Evolutionary conservation across 2,329 filamentous ascomycete species (phyloP).

Genomic region (Nannizziopsis barbatae): DNA sequence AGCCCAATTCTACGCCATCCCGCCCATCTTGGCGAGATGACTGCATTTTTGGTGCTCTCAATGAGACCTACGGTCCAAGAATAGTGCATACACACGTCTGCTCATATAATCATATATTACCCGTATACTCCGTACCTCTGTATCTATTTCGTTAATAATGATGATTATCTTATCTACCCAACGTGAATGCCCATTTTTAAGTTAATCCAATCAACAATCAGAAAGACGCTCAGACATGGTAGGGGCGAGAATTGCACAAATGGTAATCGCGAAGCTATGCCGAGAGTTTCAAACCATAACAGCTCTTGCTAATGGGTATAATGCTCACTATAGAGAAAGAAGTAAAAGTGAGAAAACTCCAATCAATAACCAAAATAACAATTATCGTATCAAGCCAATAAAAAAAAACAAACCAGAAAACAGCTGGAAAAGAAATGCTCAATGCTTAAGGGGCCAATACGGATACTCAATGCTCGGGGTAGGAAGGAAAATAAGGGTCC

Average conservation of each 20-base stretch:
- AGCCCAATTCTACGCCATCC: background rate
- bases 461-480: too few relatives aligned
- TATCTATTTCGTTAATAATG: background rate
- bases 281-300: conserved; percentile 1
- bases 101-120: background rate
- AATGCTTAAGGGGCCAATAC: too few relatives aligned
- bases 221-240: background rate
- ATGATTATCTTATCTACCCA: background rate
- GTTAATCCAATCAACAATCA: background rate
- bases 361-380: background rate
- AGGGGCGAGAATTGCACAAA: background rate
- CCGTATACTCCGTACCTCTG: too few relatives aligned
- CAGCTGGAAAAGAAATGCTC: too few relatives aligned
- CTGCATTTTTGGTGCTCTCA: background rate
- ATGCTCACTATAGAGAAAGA: conserved; percentile 5
- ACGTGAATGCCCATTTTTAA: background rate
- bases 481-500: background rate
- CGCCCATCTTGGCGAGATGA: background rate
- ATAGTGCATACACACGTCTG: background rate
- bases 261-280: conserved; percentile 1
- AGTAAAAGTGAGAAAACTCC: background rate
- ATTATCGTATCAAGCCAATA: too few relatives aligned
- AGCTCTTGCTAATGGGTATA: conserved; percentile 12
- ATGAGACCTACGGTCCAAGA: background rate
- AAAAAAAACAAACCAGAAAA: too few relatives aligned